Conservation (phyloP, 768 basidiomycete species). For the Russula vinacea region DNA sequence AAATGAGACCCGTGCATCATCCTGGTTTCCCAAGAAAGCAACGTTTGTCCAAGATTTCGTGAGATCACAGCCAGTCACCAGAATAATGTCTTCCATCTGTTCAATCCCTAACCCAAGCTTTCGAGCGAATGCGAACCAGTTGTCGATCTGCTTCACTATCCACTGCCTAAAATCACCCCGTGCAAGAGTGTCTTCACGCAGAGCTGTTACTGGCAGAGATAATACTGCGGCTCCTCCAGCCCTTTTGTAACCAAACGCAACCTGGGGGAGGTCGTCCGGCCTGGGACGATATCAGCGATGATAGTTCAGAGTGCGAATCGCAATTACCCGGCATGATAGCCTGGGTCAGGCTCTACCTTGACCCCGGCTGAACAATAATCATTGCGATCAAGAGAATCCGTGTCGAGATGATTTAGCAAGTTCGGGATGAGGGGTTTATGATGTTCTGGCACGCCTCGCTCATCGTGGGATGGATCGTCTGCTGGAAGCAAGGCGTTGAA, state of each 20-base stretch:
- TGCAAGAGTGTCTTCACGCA: conserved; percentile 5
- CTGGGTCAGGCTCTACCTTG: neutral
- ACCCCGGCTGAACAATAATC: neutral
- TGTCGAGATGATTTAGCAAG: neutral
- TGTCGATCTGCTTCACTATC: conserved; percentile 6
- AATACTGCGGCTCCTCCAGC: conserved; percentile 1
- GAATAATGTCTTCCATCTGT: conserved; percentile 5
- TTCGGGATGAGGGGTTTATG: neutral
- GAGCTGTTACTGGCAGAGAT: conserved; percentile 6
- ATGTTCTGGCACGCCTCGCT: neutral
- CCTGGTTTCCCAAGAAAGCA: neutral
- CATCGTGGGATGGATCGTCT: neutral
- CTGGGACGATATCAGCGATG: neutral
- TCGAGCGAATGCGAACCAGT: neutral
- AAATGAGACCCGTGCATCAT: too few relatives aligned
- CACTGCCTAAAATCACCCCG: neutral
- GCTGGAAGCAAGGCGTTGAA: neutral
- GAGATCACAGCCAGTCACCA: conserved; percentile 8
- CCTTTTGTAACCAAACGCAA: neutral
- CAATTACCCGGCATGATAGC: neutral
- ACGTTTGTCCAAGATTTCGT: conserved; percentile 1
- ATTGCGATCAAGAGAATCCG: neutral
- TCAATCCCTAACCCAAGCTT: neutral
- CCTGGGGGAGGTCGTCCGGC: neutral
- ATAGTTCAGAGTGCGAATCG: neutral